These are phyloP conservation scores for Capsicum baccatum DNA, from an alignment of 257 asterid genomes.

Conservation along the genomic window DNA sequence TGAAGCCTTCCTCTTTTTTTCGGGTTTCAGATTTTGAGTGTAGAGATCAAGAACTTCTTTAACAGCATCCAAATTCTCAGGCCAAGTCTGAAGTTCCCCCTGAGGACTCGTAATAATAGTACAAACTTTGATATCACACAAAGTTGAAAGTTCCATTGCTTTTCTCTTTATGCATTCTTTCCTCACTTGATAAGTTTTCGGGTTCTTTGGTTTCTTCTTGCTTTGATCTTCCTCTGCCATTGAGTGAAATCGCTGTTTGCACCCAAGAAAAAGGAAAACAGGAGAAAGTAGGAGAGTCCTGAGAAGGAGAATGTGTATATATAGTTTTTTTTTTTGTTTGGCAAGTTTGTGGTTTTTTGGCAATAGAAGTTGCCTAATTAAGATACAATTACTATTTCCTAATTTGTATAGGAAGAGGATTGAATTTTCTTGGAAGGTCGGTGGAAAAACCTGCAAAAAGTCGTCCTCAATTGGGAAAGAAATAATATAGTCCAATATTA, in stretches of 20 bases:
- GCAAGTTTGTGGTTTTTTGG: neutral
- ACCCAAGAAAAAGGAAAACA: neutral
- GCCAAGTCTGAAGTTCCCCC: constrained; percentile 19
- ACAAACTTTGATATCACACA: neutral
- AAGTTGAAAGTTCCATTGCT: constrained; percentile 27
- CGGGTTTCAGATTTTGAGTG: neutral
- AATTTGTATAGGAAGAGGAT: neutral
- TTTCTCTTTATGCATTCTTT: constrained; percentile 26
- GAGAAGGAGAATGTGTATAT: neutral
- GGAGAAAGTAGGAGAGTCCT: neutral
- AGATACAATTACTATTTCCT: constrained; percentile 21
- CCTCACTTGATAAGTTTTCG: neutral
- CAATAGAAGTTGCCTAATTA: constrained; percentile 14
- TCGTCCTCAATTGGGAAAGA: neutral
- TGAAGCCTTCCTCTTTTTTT: neutral
- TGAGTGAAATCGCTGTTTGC: neutral
- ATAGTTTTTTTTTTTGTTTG: neutral
- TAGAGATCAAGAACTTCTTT: constrained; percentile 9
- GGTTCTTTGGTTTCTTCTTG: neutral
- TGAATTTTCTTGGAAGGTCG: neutral
- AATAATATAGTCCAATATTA: neutral
- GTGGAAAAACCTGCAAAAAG: neutral
- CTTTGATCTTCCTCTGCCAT: constrained; percentile 5
- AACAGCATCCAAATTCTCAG: neutral
- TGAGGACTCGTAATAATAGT: constrained; percentile 13